Evolutionary conservation across 176 grass and related monocot genomes (phyloP).

Genomic region (Dactylis glomerata): DNA sequence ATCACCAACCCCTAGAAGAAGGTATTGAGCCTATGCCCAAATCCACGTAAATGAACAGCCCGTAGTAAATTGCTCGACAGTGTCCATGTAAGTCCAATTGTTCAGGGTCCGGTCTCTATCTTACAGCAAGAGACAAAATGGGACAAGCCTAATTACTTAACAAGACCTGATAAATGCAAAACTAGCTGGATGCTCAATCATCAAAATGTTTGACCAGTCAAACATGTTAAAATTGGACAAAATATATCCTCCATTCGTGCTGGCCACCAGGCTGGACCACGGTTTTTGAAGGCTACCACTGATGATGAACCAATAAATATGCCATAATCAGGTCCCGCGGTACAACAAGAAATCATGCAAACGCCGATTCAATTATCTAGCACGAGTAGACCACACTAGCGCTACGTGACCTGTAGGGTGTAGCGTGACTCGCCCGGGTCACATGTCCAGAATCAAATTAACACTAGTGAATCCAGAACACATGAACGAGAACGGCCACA

Average conservation of each 20-base stretch:
- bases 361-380: neutral
- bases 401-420: neutral
- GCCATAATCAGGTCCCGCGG: neutral
- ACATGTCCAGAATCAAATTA: neutral
- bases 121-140: neutral
- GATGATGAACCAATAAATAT: slow-evolving; percentile 5
- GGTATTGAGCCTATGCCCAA: too few relatives aligned
- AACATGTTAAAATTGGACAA: slow-evolving; percentile 1
- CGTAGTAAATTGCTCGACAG: too few relatives aligned
- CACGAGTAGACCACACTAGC: neutral
- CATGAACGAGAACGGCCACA: slow-evolving; percentile 7
- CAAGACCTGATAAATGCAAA: neutral
- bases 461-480: slow-evolving; percentile 3
- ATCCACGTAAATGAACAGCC: too few relatives aligned
- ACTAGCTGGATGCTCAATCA: neutral
- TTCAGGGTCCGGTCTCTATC: too few relatives aligned
- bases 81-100: too few relatives aligned
- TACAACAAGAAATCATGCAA: neutral
- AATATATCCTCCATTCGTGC: neutral
- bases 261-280: slow-evolving; percentile 34
- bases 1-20: too few relatives aligned
- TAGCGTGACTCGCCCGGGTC: neutral
- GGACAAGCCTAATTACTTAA: neutral
- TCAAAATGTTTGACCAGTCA: neutral
- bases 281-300: neutral